Base-by-base conservation (phyloP, 306 rosid species). In the Rosa rugosa region DNA sequence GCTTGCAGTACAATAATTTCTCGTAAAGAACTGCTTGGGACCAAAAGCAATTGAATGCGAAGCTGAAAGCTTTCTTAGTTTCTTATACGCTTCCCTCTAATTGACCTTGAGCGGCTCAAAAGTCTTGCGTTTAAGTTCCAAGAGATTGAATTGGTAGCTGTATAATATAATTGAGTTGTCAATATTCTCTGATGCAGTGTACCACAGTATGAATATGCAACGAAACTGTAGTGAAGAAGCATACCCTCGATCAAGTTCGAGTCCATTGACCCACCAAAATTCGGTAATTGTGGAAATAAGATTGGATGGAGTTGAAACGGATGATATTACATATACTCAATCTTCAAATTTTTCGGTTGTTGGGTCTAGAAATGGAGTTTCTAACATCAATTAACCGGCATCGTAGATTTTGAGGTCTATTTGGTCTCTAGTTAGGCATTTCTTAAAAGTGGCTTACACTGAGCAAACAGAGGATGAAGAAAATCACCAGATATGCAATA, bases 21-120 rank as follows among this genome's bases (percentile, higher is more conserved):
- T 54, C n/a, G 46, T 18, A 12, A 40, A 59, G 9, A 13, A 23
- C 0, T 14, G 44, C 69, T 75, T 25, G 40, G 59, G 40, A 46
- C 79, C 79, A 46, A 63, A 75, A 46, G 12, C 71, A 45, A 59
- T 27, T 76, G 17, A 75, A 46, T 76, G 79, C 71, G 2, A 10
- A 31, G n/a, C 46, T 31, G 31, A 45, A 20, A 2, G 41, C 25
- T 5, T 46, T 22, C 6, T 17, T 1, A 9, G 50, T 4, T 62
- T 40, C n/a, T 27, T 4, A 34, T 34, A 51, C 27, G 41, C 11
- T 72, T 11, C 20, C 31, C 71, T 65, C 22, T 53, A 5, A 53
- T 5, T 53, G 9, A 6, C 23, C 6, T 53, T 53, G 59, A 1
- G 23, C 18, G 59, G 9, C 59, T 53, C 31, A 8, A 57, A 31